These are phyloP conservation scores for Protea cynaroides DNA, from an alignment of 164 flowering plant genomes.

Conservation along the genomic window DNA sequence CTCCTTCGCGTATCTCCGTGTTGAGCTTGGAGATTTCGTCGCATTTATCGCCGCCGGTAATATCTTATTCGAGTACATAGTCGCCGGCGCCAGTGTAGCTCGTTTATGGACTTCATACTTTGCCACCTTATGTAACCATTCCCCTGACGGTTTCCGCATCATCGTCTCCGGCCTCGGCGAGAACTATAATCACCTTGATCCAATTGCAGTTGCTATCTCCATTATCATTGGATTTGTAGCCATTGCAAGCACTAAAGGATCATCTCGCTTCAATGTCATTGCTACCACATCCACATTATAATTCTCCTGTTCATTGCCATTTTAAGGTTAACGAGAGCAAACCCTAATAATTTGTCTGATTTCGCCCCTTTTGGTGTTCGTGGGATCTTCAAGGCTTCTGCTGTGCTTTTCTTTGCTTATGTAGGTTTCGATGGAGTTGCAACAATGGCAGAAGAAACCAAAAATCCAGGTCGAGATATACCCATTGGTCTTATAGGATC, in stretches of 20 bases:
- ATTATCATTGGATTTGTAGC: slow-evolving; percentile 24
- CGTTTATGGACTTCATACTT: slow-evolving; percentile 73
- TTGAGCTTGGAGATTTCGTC: slow-evolving; percentile 74
- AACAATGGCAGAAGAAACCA: slow-evolving; percentile 71
- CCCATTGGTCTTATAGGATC: slow-evolving; percentile 68
- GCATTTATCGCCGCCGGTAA: slow-evolving; percentile 77
- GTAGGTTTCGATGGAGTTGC: slow-evolving; percentile 59
- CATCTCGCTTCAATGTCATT: slow-evolving; percentile 49
- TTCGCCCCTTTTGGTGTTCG: slow-evolving; percentile 46
- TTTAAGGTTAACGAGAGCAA: slow-evolving; percentile 45
- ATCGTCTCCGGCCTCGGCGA: slow-evolving; percentile 17
- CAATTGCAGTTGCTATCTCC: slow-evolving; percentile 42
- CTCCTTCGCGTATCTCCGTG: slow-evolving; percentile 67
- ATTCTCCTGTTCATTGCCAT: slow-evolving; percentile 46
- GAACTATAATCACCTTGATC: slow-evolving; percentile 52
- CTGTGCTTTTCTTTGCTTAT: slow-evolving; percentile 59
- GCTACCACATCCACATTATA: slow-evolving; percentile 35
- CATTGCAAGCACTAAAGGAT: slow-evolving; percentile 38
- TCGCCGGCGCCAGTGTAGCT: slow-evolving; percentile 57
- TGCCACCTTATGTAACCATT: slow-evolving; percentile 48
- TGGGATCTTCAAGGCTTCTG: slow-evolving; percentile 54
- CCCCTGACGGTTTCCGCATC: slow-evolving; percentile 38
- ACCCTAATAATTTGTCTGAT: slow-evolving; percentile 26
- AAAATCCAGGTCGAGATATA: slow-evolving; percentile 55
- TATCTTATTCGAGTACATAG: slow-evolving; percentile 55